phyloP scores from a whole-genome alignment of 306 rosid species.

The Myrica gale region DNA sequence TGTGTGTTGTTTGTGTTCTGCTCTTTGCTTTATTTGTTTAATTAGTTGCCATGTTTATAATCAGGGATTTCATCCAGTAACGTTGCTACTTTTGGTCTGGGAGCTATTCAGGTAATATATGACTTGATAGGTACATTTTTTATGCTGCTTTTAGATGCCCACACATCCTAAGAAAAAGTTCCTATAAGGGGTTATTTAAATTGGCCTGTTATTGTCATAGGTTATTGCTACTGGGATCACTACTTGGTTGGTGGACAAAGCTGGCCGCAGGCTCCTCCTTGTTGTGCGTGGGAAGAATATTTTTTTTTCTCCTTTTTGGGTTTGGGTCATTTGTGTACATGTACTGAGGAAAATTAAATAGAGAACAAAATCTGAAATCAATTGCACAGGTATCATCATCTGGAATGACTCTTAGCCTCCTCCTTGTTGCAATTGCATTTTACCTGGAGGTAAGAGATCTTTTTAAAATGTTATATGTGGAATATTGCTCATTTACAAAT shows the following conservation, averaged over 20 bases:
- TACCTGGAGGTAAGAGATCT: slow-evolving; percentile 53
- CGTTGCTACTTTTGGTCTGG: slow-evolving; percentile 69
- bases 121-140: neutral
- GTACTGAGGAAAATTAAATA: neutral
- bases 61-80: slow-evolving; percentile 68
- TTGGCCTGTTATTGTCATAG: slow-evolving; percentile 35
- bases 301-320: neutral
- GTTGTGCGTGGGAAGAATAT: slow-evolving; percentile 45
- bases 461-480: neutral
- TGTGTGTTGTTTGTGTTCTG: slow-evolving; percentile 20
- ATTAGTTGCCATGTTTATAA: neutral
- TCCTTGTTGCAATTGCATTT: slow-evolving; percentile 62
- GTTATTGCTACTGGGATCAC: slow-evolving; percentile 67
- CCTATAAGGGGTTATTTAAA: neutral
- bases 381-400: slow-evolving; percentile 60
- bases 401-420: slow-evolving; percentile 71
- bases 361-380: slow-evolving; percentile 10
- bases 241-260: slow-evolving; percentile 79
- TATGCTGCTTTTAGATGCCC: neutral
- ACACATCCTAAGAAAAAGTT: slow-evolving; percentile 2
- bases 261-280: slow-evolving; percentile 74
- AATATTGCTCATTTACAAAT: neutral
- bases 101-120: slow-evolving; percentile 61
- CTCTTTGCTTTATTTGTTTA: slow-evolving; percentile 28
- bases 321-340: neutral